Evolutionary conservation across 23 red algal species (phyloP).

Genomic region (Agarophyton chilense): DNA sequence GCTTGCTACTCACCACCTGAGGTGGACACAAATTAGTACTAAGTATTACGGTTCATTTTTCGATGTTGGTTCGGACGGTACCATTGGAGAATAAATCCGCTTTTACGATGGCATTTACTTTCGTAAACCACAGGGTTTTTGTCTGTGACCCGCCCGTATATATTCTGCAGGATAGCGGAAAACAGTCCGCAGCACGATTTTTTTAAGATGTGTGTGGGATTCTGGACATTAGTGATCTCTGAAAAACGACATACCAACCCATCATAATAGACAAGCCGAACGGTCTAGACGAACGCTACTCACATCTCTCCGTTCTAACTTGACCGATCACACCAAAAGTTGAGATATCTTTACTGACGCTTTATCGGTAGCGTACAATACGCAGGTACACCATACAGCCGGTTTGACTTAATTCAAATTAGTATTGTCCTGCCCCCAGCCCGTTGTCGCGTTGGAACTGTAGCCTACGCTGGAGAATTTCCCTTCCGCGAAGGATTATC

Average conservation of each 20-base stretch:
- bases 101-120: background rate
- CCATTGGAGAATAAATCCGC: background rate
- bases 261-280: background rate
- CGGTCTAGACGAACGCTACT: constrained; percentile 1
- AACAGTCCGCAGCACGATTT: constrained; percentile 1
- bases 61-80: constrained; percentile 14
- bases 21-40: background rate
- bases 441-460: too few relatives aligned
- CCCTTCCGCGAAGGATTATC: background rate
- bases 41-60: constrained; percentile 25
- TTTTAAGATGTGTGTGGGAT: constrained; percentile 30
- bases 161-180: background rate
- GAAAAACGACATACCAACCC: background rate
- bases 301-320: too few relatives aligned
- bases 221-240: background rate
- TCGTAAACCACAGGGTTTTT: constrained; percentile 2
- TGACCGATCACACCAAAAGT: too few relatives aligned
- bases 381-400: too few relatives aligned
- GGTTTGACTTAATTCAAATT: too few relatives aligned
- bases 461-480: background rate
- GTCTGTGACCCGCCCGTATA: background rate
- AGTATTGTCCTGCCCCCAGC: too few relatives aligned
- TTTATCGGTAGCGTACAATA: too few relatives aligned
- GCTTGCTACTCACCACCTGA: too few relatives aligned
- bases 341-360: too few relatives aligned